phyloP scores from a whole-genome alignment of 805 yeast genomes.

The Cyberlindnera sargentensis region DNA sequence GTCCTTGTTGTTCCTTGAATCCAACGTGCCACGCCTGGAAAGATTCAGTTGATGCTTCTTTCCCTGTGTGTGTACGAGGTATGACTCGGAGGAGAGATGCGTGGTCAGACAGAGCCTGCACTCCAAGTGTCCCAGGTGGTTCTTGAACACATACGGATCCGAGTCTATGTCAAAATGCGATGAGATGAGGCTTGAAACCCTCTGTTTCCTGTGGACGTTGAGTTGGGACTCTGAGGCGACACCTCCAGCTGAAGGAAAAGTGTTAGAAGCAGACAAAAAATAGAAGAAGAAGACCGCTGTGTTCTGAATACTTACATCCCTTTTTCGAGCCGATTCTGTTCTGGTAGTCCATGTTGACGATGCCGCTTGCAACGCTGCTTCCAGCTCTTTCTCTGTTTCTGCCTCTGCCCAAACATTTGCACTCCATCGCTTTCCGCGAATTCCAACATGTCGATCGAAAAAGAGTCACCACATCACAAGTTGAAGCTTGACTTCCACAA shows the following conservation, averaged over 20 bases:
- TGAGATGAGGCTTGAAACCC: constrained; percentile 37
- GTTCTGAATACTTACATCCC: constrained; percentile 40
- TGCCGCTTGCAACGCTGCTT: too few species aligned
- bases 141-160: constrained; percentile 81
- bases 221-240: constrained; percentile 68
- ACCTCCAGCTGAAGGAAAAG: constrained; percentile 46
- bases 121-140: constrained; percentile 78
- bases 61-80: constrained; percentile 79
- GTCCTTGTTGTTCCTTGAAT: constrained; percentile 2
- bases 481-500: too few species aligned
- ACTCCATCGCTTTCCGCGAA: too few species aligned
- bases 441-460: neutral
- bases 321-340: constrained; percentile 87
- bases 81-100: constrained; percentile 75
- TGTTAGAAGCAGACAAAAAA: constrained; percentile 2
- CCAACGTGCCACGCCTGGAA: constrained; percentile 48
- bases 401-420: too few species aligned
- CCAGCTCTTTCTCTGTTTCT: too few species aligned
- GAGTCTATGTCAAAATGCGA: constrained; percentile 49
- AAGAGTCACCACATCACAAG: neutral
- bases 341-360: constrained; percentile 67
- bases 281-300: neutral
- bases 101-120: constrained; percentile 80
- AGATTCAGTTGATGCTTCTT: constrained; percentile 72
- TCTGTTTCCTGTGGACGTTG: constrained; percentile 58